Evolutionary conservation across 106 monocot species (phyloP).

Genomic region (Phalaenopsis equestris): DNA sequence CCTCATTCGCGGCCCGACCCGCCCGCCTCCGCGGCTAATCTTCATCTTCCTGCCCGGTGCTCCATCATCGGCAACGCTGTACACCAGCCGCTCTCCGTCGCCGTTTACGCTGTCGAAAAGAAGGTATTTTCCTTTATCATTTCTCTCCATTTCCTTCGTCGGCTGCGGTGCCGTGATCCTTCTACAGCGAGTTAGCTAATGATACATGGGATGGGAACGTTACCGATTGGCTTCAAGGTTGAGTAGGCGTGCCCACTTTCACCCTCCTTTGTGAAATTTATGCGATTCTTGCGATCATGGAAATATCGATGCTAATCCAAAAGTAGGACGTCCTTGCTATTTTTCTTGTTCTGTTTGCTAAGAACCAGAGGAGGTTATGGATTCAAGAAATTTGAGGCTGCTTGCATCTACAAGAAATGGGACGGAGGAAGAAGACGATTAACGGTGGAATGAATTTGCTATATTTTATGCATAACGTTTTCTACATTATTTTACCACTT

Average conservation of each 20-base stretch:
- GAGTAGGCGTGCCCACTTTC: not conserved
- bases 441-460: too few relatives aligned
- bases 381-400: too few relatives aligned
- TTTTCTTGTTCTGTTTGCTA: too few relatives aligned
- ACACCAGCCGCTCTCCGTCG: not conserved
- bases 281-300: not conserved
- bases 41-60: not conserved
- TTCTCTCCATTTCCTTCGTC: not conserved
- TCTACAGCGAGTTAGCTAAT: not conserved
- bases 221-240: not conserved
- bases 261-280: not conserved
- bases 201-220: not conserved
- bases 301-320: not conserved
- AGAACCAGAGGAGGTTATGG: too few relatives aligned
- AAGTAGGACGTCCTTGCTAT: not conserved
- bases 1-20: too few relatives aligned
- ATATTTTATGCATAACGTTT: too few relatives aligned
- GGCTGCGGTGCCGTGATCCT: not conserved
- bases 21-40: too few relatives aligned
- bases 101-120: not conserved
- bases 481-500: too few relatives aligned
- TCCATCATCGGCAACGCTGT: not conserved
- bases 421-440: too few relatives aligned
- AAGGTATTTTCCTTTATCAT: not conserved
- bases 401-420: too few relatives aligned